Evolutionary conservation across 306 rosid genomes (phyloP).

Genomic region (Quercus engelmannii): DNA sequence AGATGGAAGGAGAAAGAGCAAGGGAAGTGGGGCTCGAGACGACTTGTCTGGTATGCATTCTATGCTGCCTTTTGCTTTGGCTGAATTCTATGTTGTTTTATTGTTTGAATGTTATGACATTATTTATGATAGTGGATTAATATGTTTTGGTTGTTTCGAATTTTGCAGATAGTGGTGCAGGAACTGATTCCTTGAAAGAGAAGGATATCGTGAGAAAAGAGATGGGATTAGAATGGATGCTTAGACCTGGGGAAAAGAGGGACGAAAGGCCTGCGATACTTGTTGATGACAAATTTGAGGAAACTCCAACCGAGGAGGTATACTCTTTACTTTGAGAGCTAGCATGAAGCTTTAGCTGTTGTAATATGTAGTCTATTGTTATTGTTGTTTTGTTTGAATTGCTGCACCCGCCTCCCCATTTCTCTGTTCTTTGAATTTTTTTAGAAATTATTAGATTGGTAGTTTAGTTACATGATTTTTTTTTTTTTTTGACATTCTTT

Average conservation of each 20-base stretch:
- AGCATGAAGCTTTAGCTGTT: neutral
- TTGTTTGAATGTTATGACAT: neutral
- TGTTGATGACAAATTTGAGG: conserved; percentile 37
- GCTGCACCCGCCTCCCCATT: too few relatives aligned
- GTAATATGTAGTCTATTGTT: neutral
- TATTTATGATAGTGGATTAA: neutral
- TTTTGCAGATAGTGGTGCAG: conserved; percentile 19
- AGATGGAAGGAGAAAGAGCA: conserved; percentile 28
- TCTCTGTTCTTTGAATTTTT: neutral
- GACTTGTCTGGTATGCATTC: conserved; percentile 19
- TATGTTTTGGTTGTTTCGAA: neutral
- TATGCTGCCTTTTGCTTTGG: too few relatives aligned
- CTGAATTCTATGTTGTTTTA: neutral
- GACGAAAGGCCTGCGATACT: conserved; percentile 30
- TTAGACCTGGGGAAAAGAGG: conserved; percentile 56
- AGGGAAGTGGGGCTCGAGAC: conserved; percentile 25
- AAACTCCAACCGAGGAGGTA: conserved; percentile 60
- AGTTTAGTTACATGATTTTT: neutral
- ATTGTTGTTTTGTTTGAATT: neutral
- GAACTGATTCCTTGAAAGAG: conserved; percentile 26
- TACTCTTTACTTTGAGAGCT: conserved; percentile 4
- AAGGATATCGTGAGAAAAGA: conserved; percentile 68
- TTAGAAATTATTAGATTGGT: neutral
- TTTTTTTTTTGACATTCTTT: neutral
- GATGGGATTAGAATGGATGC: conserved; percentile 97